Base-by-base conservation (phyloP, 1,139 yeast genomes). In the Lodderomyces oxycetoniae region DNA sequence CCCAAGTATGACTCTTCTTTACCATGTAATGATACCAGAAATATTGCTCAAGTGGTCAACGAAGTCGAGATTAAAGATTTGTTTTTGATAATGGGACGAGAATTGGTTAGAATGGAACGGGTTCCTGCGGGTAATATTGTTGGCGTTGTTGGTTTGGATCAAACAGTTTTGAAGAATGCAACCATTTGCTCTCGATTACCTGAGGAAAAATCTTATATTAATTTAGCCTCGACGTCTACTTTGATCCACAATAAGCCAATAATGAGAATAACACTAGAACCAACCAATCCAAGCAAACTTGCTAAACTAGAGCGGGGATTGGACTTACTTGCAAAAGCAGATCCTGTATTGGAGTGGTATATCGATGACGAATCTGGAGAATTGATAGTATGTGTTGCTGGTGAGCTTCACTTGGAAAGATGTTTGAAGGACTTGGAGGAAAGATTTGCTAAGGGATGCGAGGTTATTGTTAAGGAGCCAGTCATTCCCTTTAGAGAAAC, bases 121-220 rank as follows among this genome's bases (percentile, higher is more conserved):
- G 96, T 91, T 3, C 96, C 96, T 2, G 93, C 97, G 2, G 99
- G 99, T 23, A 87, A 85, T 46, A 87, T 93, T 44, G 94, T 87
- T 5, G 99, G 97, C 31, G 82, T 93, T 34, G 93, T 88, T 17
- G 98, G 98, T 0, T 67, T 93, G 27, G 96, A 83, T 14, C 84
- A 85, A 8, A 77, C 77, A 34, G 74, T 91, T 19, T 61, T 91
- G 44, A 93, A 93, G 55, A 86, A 81, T 52, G 98, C 95, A 32
- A 88, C 98, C 0, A 57, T 91, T 30, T 69, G 84, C 12, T 56
- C 70, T 0, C 50, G 59, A 46, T 68, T 42, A 49, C 67, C 25
- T 59, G 71, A 37, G 44, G 67, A 26, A 48, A 67, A 31, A 78
- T 94, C 57, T 66, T 87, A 41, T 76, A 80, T 66, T 55, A 93